Base-by-base conservation (phyloP, 257 asterid species). In the Asclepias syriaca region DNA sequence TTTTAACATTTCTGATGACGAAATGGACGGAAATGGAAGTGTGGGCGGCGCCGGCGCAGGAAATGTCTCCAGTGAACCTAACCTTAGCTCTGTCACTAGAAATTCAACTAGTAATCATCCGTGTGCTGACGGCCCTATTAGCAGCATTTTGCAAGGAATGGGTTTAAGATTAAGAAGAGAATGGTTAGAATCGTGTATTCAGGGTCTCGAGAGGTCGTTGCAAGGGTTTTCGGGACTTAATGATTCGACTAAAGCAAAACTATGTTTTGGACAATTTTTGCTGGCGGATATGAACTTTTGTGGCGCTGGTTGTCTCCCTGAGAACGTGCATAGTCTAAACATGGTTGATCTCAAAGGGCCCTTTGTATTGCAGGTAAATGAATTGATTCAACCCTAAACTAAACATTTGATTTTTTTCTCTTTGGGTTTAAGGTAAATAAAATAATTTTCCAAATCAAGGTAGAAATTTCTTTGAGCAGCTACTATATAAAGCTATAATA, bases 271-370 rank as follows among this genome's bases (percentile, higher is more conserved):
- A 79, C 96, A 90, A 72, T 86, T 95, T 69, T 61, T 94, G 80
- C 64, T 50, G 55, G 86, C 97, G 74, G 99, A 94, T 80, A 83
- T 95, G 96, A 95, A 90, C 66, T 80, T 21, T 49, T 88, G 88
- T 24, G 96, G 98, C 18, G 89, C 90, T 0, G 97, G 97, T 50
- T 81, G 77, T 77, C 98, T 95, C 74, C 99, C 97, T 19, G 80
- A 76, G 13, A 79, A 86, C 54, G 93, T 92, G 27, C 85, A 84
- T 63, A 67, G 69, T 54, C 65, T 87, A 86, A 88, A 88, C 84
- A 74, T 77, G 79, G 91, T 87, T 81, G 90, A 90, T 79, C 90
- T 92, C 58, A 78, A 89, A 77, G 98, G 99, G 3, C 99, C 99
- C 65, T 95, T 87, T 78, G 89, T 95, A 57, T 85, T 92, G 84